These are phyloP conservation scores for Massariosphaeria phaeospora DNA, from an alignment of 495 filamentous ascomycete genomes.

Conservation along the genomic window DNA sequence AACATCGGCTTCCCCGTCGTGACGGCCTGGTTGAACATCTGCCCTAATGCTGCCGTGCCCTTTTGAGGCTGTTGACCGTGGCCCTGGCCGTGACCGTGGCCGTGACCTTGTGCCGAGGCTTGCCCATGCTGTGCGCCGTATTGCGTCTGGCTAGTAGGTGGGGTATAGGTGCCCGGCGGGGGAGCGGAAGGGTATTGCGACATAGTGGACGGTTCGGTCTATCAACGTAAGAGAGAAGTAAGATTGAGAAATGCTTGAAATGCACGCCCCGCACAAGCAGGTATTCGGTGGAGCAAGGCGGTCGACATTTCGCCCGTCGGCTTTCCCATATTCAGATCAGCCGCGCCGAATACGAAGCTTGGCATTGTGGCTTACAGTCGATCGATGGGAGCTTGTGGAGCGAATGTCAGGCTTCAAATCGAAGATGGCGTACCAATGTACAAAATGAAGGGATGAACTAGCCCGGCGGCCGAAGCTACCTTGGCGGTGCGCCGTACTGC, in stretches of 20 bases:
- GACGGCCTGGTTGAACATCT: conserved; percentile 29
- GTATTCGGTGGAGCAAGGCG: neutral
- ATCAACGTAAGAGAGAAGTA: neutral
- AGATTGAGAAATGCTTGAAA: neutral
- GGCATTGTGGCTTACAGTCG: conserved; percentile 18
- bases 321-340: neutral
- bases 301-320: neutral
- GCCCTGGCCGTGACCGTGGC: no score
- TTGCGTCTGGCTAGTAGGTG: conserved; percentile 9
- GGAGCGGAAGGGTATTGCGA: conserved; percentile 25
- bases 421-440: no score
- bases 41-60: conserved; percentile 1
- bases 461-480: no score
- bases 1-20: conserved; percentile 31
- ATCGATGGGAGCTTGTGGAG: no score
- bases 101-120: conserved; percentile 6
- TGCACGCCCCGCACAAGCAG: neutral
- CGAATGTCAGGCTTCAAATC: no score
- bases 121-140: conserved; percentile 10
- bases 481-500: no score
- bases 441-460: no score
- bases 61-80: conserved; percentile 2
- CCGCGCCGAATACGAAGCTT: conserved; percentile 25
- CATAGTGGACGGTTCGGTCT: conserved; percentile 5
- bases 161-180: conserved; percentile 19